These are phyloP conservation scores for Nymphaea colorata DNA, from an alignment of 164 flowering plant species.

Conservation along the genomic window DNA sequence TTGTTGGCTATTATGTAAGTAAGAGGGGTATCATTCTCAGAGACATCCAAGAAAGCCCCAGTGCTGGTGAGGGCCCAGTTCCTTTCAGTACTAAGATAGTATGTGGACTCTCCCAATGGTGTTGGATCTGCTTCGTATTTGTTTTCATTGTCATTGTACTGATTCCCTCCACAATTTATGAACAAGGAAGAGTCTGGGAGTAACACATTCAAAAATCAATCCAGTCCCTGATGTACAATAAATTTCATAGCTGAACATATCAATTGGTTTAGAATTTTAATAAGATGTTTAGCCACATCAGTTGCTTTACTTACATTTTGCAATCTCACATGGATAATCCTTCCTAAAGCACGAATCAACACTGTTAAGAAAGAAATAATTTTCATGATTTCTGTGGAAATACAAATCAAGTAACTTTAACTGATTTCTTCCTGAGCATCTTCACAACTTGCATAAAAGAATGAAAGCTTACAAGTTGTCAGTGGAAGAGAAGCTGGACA, in stretches of 20 bases:
- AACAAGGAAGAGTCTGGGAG: conserved; percentile 22
- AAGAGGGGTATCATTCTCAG: neutral
- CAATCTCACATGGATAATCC: conserved; percentile 19
- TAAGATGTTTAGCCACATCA: neutral
- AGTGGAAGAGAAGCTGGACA: conserved; percentile 5
- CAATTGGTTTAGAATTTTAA: too few species aligned
- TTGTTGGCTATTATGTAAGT: conserved; percentile 17
- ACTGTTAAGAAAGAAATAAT: neutral
- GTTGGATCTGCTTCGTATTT: conserved; percentile 26
- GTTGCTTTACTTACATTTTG: conserved; percentile 19
- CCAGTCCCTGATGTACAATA: too few species aligned
- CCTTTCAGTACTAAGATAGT: conserved; percentile 13
- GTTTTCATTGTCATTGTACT: conserved; percentile 8
- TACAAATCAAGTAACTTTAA: neutral
- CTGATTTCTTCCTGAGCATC: neutral
- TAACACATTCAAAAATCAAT: neutral
- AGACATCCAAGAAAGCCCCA: conserved; percentile 30
- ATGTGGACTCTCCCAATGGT: conserved; percentile 26
- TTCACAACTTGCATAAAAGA: neutral
- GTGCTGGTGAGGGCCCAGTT: conserved; percentile 38
- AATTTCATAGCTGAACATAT: too few species aligned
- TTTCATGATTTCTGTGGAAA: neutral
- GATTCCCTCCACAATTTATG: conserved; percentile 37
- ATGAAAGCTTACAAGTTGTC: conserved; percentile 5
- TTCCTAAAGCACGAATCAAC: conserved; percentile 20